A percentile compares a stretch with the other conserved stretches of the same genome.
These are phyloP conservation scores for Fusarium burgessii DNA, from an alignment of 2,329 filamentous ascomycete species.

Conservation along the genomic window DNA sequence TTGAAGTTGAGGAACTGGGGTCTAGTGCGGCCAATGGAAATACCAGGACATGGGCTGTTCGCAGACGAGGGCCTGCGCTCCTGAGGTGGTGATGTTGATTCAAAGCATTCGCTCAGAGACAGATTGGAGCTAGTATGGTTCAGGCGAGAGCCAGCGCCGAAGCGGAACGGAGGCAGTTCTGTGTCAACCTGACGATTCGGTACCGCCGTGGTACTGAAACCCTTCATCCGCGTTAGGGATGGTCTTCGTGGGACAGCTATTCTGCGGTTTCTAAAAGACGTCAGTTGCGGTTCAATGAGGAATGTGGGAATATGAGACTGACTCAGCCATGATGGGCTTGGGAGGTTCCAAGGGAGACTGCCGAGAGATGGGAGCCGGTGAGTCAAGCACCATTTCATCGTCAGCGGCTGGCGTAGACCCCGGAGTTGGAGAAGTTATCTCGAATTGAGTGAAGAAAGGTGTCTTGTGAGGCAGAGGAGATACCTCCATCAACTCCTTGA, in stretches of 20 bases:
- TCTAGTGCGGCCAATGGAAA: slow-evolving; percentile 72
- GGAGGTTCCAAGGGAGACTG: slow-evolving; percentile 62
- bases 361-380: slow-evolving; percentile 63
- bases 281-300: slow-evolving; percentile 40
- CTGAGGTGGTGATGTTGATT: slow-evolving; percentile 78
- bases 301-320: slow-evolving; percentile 51
- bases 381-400: slow-evolving; percentile 67
- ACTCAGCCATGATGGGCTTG: slow-evolving; percentile 65
- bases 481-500: slow-evolving; percentile 95
- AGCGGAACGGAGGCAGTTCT: slow-evolving; percentile 80
- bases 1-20: slow-evolving; percentile 72
- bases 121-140: slow-evolving; percentile 57
- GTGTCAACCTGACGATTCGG: slow-evolving; percentile 72
- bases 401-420: slow-evolving; percentile 59
- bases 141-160: slow-evolving; percentile 62
- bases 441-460: slow-evolving; percentile 73
- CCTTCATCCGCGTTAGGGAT: slow-evolving; percentile 79
- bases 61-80: slow-evolving; percentile 72
- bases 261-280: slow-evolving; percentile 64
- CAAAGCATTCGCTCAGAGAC: slow-evolving; percentile 83
- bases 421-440: slow-evolving; percentile 79
- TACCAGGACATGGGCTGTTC: slow-evolving; percentile 66
- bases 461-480: slow-evolving; percentile 92
- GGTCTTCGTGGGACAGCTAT: slow-evolving; percentile 79
- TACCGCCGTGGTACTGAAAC: slow-evolving; percentile 75